Percentiles rank a stretch among this genome's conserved stretches.
These are phyloP conservation scores for Puya raimondii DNA, from an alignment of 176 grass and related monocot species.

Conservation along the genomic window DNA sequence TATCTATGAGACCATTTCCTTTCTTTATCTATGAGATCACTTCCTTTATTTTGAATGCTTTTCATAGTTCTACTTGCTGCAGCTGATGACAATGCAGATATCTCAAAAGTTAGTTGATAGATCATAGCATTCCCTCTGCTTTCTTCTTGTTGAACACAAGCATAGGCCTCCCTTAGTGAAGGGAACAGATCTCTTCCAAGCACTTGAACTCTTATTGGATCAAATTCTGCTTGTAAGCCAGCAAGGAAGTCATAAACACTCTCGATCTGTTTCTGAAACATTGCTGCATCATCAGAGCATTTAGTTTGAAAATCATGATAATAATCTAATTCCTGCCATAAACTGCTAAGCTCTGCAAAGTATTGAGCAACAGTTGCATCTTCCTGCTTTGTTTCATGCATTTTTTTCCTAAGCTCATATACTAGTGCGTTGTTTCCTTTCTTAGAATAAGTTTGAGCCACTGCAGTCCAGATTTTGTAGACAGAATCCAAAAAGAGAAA, in stretches of 20 bases:
- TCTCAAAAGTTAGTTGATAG: background rate
- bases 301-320: background rate
- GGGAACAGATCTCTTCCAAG: background rate
- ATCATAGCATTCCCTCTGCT: background rate
- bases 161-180: background rate
- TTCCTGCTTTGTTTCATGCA: background rate
- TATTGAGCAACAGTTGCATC: background rate
- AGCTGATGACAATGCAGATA: no score
- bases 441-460: constrained; percentile 5
- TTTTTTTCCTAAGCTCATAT: constrained; percentile 3
- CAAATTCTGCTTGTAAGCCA: constrained; percentile 1
- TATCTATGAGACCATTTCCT: background rate
- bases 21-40: background rate
- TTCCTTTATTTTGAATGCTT: background rate
- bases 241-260: background rate
- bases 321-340: constrained; percentile 3
- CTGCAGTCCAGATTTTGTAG: background rate
- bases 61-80: background rate
- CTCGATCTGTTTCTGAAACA: background rate
- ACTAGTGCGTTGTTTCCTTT: background rate
- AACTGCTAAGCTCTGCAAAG: background rate
- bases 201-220: constrained; percentile 11
- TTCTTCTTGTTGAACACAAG: background rate
- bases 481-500: background rate
- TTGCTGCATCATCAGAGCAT: background rate